Evolutionary conservation across 1,284 basidiomycete species (phyloP).

Genomic region (Papiliotrema nemorosa): DNA sequence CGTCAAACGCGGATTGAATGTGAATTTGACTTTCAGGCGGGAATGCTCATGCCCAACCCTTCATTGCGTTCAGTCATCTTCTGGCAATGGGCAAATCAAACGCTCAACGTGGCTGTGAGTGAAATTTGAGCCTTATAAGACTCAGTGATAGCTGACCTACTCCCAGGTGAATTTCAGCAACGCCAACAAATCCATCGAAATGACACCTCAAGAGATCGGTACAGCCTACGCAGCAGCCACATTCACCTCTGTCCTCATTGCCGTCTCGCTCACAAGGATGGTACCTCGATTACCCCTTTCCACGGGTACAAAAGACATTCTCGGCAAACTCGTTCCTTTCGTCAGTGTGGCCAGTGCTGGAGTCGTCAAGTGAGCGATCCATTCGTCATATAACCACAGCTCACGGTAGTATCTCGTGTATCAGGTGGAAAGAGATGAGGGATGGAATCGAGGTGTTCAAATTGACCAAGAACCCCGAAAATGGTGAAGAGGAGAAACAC

Average conservation of each 20-base stretch:
- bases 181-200: constrained; percentile 53
- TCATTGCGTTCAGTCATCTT: constrained; percentile 50
- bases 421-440: constrained; percentile 58
- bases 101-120: constrained; percentile 50
- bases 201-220: constrained; percentile 51
- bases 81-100: constrained; percentile 58
- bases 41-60: constrained; percentile 53
- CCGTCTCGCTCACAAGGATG: constrained; percentile 52
- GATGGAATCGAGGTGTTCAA: constrained; percentile 54
- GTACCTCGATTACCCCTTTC: constrained; percentile 49
- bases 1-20: neutral
- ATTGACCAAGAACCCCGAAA: constrained; percentile 21
- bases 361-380: constrained; percentile 48
- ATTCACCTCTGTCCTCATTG: constrained; percentile 53
- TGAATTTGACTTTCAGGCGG: constrained; percentile 29
- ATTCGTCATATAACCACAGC: neutral
- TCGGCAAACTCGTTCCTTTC: constrained; percentile 54
- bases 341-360: constrained; percentile 54
- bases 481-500: constrained; percentile 37
- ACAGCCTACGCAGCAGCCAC: constrained; percentile 54
- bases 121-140: neutral
- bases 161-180: constrained; percentile 48
- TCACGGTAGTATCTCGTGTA: constrained; percentile 49
- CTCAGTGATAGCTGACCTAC: too few species aligned
- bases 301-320: constrained; percentile 40